phyloP scores from a whole-genome alignment of 2,329 filamentous ascomycete species.

The Aspergillus ruber region DNA sequence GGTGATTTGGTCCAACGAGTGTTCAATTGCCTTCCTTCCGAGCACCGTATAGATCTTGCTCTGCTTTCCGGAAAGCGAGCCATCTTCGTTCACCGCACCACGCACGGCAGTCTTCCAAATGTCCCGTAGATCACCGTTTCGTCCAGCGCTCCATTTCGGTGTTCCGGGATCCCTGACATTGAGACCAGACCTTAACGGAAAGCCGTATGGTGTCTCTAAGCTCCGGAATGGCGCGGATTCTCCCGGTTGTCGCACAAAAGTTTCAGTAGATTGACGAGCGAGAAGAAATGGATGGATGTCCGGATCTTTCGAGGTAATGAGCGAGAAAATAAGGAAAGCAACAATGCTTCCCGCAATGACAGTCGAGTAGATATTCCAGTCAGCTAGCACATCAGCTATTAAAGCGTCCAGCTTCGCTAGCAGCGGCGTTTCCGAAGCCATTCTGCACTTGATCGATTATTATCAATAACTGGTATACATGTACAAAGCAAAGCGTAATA shows the following conservation, averaged over 20 bases:
- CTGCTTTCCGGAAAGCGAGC: slow-evolving; percentile 52
- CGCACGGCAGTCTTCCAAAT: slow-evolving; percentile 71
- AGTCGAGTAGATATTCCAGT: slow-evolving; percentile 80
- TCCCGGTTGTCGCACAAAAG: slow-evolving; percentile 71
- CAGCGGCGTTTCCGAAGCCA: slow-evolving; percentile 44
- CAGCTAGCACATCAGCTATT: slow-evolving; percentile 62
- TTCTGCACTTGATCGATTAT: slow-evolving; percentile 13
- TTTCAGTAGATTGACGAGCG: slow-evolving; percentile 71
- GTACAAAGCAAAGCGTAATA: background rate
- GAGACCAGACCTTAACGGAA: slow-evolving; percentile 68
- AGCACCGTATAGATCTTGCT: slow-evolving; percentile 73
- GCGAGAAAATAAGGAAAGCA: slow-evolving; percentile 61
- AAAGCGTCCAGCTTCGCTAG: slow-evolving; percentile 65
- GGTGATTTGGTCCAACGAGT: slow-evolving; percentile 65
- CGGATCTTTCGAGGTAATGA: slow-evolving; percentile 68
- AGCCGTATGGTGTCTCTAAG: slow-evolving; percentile 78
- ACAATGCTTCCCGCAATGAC: slow-evolving; percentile 61
- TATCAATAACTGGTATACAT: background rate
- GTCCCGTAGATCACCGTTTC: slow-evolving; percentile 84
- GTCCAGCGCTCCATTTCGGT: slow-evolving; percentile 75
- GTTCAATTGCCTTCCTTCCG: slow-evolving; percentile 68
- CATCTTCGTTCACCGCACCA: slow-evolving; percentile 59
- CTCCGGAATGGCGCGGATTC: slow-evolving; percentile 82
- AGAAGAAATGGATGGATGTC: slow-evolving; percentile 90
- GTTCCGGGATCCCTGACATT: slow-evolving; percentile 75